These are phyloP conservation scores for Eucalyptus albens DNA, from an alignment of 345 rosid species.

Conservation along the genomic window DNA sequence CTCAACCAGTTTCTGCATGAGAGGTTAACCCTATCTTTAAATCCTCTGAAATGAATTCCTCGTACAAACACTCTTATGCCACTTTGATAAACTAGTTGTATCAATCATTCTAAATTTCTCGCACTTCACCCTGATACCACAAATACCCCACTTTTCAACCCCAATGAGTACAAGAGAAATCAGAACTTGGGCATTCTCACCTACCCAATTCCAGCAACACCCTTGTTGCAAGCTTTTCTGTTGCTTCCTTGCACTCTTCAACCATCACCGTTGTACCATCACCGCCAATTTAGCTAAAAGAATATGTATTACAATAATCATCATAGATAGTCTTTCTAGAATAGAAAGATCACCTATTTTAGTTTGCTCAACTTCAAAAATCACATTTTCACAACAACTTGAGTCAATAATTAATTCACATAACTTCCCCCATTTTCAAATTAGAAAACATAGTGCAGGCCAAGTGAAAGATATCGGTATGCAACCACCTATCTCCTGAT, in stretches of 20 bases:
- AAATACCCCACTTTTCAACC: background rate
- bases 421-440: no score
- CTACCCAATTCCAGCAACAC: background rate
- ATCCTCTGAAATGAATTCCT: background rate
- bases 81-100: background rate
- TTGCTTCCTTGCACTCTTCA: background rate
- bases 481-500: no score
- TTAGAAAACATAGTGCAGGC: no score
- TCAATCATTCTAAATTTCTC: background rate
- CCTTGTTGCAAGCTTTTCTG: background rate
- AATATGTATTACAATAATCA: no score
- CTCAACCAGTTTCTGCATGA: background rate
- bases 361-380: no score
- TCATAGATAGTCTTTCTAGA: no score
- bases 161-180: background rate
- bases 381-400: no score
- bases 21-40: background rate
- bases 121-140: background rate
- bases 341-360: no score
- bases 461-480: no score
- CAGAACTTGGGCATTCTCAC: background rate
- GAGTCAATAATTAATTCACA: no score
- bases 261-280: no score
- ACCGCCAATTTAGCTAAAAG: no score
- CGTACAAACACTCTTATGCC: background rate